Percentiles rank a stretch among this genome's conserved stretches.
Evolutionary conservation across 139 green algal genomes (phyloP).

Genomic region (Pedinophyceae sp.): DNA sequence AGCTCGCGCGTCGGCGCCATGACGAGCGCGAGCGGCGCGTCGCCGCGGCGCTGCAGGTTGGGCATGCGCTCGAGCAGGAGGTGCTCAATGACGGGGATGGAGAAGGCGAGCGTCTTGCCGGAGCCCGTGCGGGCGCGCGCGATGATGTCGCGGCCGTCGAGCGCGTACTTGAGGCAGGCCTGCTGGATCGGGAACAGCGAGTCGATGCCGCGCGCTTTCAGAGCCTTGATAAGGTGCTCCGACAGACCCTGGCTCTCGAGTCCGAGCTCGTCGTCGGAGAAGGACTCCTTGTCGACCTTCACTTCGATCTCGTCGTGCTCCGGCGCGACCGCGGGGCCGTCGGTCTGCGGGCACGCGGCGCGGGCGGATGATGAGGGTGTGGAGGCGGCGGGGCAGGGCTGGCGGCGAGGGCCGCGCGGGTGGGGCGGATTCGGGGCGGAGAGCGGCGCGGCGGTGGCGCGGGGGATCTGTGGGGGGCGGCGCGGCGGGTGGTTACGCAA

Average conservation of each 20-base stretch:
- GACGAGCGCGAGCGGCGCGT: slow-evolving; percentile 63
- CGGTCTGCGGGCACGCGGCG: no score
- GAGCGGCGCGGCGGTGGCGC: no score
- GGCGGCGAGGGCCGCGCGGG: no score
- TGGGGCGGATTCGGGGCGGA: no score
- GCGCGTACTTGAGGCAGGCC: slow-evolving; percentile 28
- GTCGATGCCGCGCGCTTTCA: slow-evolving; percentile 47
- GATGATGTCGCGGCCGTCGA: slow-evolving; percentile 77
- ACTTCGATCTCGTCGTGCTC: no score
- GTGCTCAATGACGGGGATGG: slow-evolving; percentile 85
- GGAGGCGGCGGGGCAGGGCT: no score
- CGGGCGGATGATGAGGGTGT: no score
- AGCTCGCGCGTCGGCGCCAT: slow-evolving; percentile 93
- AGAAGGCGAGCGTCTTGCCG: slow-evolving; percentile 97
- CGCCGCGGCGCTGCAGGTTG: slow-evolving; percentile 9
- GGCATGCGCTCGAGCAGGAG: slow-evolving; percentile 35
- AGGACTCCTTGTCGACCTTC: no score
- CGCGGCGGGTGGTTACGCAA: no score
- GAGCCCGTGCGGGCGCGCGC: slow-evolving; percentile 82
- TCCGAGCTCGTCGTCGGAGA: no score
- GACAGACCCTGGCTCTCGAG: slow-evolving; percentile 55
- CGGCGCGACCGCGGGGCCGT: no score
- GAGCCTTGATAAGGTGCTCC: slow-evolving; percentile 33
- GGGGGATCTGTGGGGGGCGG: no score
- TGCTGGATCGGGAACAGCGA: slow-evolving; percentile 75